These are phyloP conservation scores for Phylloporus sp. DNA, from an alignment of 1,284 basidiomycete species.

Conservation along the genomic window DNA sequence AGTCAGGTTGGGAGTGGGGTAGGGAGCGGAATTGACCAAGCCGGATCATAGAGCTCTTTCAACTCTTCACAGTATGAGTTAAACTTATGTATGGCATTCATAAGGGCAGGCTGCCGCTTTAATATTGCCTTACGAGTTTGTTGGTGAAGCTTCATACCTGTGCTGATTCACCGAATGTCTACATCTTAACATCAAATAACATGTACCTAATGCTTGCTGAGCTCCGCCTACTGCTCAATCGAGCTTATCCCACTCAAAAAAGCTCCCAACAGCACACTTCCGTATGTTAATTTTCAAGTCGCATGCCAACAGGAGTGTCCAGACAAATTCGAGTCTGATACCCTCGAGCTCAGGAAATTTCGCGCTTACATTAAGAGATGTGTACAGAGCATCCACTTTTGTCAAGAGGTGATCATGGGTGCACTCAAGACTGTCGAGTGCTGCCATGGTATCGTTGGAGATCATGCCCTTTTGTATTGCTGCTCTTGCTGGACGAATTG, in stretches of 20 bases:
- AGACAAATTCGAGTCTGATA: too few species aligned
- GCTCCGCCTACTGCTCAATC: conserved; percentile 37
- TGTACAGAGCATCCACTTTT: conserved; percentile 37
- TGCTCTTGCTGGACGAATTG: background rate
- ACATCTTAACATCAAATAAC: background rate
- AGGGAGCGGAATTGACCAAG: background rate
- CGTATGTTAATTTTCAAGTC: conserved; percentile 45
- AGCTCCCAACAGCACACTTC: conserved; percentile 40
- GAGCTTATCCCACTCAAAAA: conserved; percentile 45
- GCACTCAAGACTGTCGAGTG: too few species aligned
- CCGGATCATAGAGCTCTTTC: background rate
- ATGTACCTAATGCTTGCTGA: conserved; percentile 35
- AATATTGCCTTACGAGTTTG: background rate
- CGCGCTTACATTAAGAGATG: conserved; percentile 26
- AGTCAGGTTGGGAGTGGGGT: background rate
- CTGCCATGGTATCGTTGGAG: too few species aligned
- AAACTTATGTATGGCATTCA: background rate
- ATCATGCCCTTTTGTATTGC: background rate
- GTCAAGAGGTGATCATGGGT: background rate
- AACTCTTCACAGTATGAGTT: background rate
- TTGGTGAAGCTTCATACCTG: background rate
- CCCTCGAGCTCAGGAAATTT: too few species aligned
- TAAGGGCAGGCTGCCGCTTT: background rate
- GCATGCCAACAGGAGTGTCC: too few species aligned
- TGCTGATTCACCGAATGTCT: accelerated